Evolutionary conservation across 768 basidiomycete genomes (phyloP), one percentile per base, ranked within the genome.

Genomic region (Leccinum rimulosum): DNA sequence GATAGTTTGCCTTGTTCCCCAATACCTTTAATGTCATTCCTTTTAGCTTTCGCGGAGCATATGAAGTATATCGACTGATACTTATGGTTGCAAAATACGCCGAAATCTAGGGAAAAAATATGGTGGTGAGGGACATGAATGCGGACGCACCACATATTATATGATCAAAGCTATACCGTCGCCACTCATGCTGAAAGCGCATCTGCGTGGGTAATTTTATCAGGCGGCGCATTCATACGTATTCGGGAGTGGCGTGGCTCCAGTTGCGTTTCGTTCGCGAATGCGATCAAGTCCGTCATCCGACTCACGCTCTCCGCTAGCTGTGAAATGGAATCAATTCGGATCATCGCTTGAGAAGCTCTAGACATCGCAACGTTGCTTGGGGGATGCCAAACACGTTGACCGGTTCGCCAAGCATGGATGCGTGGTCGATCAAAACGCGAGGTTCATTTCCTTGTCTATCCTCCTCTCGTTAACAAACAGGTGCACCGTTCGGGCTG

Each of bases 381-480:
- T 93, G 90, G 6, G 91, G 90, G 54, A 93, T 91, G 5, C 91
- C 91, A 74, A 93, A 93, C 25, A 88, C 89, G 67, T 93, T 93
- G 53, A 93, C 89, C 12, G 91, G 91, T 66, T 92, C 91, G 6
- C 84, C 83, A 12, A 91, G 91, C 64, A 92, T 82, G n/a, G 78
- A 77, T 35, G 83, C 87, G 43, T 76, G 76, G 15, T 85, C 83
- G 49, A 89, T 83, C 52, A 80, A 64, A 43, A 84, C 74, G 56
- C 84, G 73, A 7, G 84, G 85, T 62, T 91, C 89, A 43, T 88
- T 88, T 80, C 84, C 84, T 66, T 77, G 80, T 64, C 78, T 82
- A 22, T 83, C 84, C 51, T 86, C 83, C 38, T 83, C 83, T 22
- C 22, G 22, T 22, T 59, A 73, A 40, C 60, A 27, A 14, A 63